A percentile compares a stretch with the other conserved stretches of the same genome.
phyloP scores from a whole-genome alignment of 257 asterid genomes.

The Petunia secreta region DNA sequence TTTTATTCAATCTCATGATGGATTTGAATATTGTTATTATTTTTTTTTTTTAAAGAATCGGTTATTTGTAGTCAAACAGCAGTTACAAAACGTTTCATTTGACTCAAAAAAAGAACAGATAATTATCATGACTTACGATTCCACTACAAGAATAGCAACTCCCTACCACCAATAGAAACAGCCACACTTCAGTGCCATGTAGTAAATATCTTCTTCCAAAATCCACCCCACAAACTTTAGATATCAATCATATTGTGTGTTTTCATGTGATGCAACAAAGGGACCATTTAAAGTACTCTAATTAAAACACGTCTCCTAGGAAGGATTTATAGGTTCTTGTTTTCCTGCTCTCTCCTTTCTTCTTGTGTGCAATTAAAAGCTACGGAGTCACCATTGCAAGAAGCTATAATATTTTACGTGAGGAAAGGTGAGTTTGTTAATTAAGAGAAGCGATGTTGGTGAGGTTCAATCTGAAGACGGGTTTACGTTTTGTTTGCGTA shows the following conservation, averaged over 20 bases:
- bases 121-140: constrained; percentile 8
- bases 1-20: background rate
- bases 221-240: background rate
- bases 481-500: constrained; percentile 47
- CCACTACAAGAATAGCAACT: background rate
- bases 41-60: background rate
- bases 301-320: background rate
- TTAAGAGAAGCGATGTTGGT: constrained; percentile 75
- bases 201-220: background rate
- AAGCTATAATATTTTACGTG: background rate
- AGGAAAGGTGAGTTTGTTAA: background rate
- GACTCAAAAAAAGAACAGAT: background rate
- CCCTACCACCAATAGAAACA: background rate
- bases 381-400: background rate
- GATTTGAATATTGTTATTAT: background rate
- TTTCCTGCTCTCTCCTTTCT: background rate
- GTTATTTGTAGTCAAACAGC: constrained; percentile 15
- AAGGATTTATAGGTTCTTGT: background rate
- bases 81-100: constrained; percentile 10
- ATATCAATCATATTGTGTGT: constrained; percentile 17
- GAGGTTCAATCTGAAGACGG: constrained; percentile 95
- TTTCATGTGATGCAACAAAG: constrained; percentile 23
- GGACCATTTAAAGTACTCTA: constrained; percentile 20
- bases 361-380: background rate
- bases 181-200: background rate